Percentiles rank a stretch among this genome's conserved stretches.
phyloP scores from a whole-genome alignment of 805 yeast genomes.

The Isabelozyma gotoi region DNA sequence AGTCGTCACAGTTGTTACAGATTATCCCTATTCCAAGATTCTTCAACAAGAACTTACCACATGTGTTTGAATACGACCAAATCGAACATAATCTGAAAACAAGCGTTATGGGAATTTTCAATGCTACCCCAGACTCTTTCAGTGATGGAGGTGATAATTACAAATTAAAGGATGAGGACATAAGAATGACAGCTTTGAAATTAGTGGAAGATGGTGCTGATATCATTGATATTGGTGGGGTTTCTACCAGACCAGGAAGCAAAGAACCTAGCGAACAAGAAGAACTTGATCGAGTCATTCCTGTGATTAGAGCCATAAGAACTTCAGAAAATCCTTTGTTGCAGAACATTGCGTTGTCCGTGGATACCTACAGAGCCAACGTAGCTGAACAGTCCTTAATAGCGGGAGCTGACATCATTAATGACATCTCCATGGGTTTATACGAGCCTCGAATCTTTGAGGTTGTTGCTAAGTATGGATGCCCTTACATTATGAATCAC shows the following conservation, averaged over 20 bases:
- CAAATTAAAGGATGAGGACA: constrained; percentile 32
- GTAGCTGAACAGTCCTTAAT: constrained; percentile 71
- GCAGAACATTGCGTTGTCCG: constrained; percentile 56
- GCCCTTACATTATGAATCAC: constrained; percentile 81
- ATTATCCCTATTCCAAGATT: constrained; percentile 46
- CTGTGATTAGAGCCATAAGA: constrained; percentile 65
- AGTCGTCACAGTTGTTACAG: constrained; percentile 49
- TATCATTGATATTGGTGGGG: constrained; percentile 91
- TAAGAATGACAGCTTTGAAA: constrained; percentile 45
- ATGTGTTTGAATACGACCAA: constrained; percentile 43
- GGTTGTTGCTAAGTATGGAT: constrained; percentile 67
- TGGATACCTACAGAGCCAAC: constrained; percentile 81
- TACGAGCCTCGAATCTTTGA: constrained; percentile 65
- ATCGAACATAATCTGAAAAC: constrained; percentile 50
- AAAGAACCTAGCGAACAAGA: constrained; percentile 57
- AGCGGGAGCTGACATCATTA: constrained; percentile 88
- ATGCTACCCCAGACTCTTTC: constrained; percentile 92
- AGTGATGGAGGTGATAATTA: constrained; percentile 74
- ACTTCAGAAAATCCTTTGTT: constrained; percentile 31
- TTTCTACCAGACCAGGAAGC: constrained; percentile 89
- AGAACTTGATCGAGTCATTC: constrained; percentile 70
- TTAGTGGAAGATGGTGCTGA: constrained; percentile 63
- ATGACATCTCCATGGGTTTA: constrained; percentile 83
- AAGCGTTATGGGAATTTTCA: constrained; percentile 80
- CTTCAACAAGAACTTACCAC: constrained; percentile 2